Evolutionary conservation across 345 rosid genomes (phyloP).

Genomic region (Camelina neglecta): DNA sequence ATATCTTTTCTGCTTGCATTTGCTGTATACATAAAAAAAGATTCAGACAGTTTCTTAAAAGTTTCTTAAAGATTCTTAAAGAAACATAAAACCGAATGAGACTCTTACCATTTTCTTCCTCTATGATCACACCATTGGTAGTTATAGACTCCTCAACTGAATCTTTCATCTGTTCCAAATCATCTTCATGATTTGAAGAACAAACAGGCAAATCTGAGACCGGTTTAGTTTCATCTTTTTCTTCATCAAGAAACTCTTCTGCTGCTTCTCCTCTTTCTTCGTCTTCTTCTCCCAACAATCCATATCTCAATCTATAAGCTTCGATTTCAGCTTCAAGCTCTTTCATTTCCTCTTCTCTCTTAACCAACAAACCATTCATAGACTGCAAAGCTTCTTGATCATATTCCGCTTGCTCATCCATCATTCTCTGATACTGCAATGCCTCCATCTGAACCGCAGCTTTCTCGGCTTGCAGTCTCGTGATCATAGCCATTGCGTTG

Average conservation of each 20-base stretch:
- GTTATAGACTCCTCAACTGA: conserved; percentile 26
- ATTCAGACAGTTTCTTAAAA: conserved; percentile 23
- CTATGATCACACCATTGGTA: conserved; percentile 25
- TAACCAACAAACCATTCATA: conserved; percentile 55
- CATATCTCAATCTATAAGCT: conserved; percentile 63
- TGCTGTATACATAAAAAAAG: conserved; percentile 4
- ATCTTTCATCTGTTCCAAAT: conserved; percentile 43
- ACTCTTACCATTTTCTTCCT: conserved; percentile 29
- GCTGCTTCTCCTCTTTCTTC: conserved; percentile 23
- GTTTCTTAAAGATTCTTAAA: not conserved
- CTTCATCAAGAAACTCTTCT: conserved; percentile 45
- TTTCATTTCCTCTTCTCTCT: conserved; percentile 71
- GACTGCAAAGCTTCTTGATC: conserved; percentile 92
- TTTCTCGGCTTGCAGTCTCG: conserved; percentile 86
- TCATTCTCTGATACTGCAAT: conserved; percentile 98
- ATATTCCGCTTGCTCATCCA: conserved; percentile 96
- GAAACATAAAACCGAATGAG: not conserved
- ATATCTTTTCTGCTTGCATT: conserved; percentile 36
- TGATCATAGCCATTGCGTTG: conserved; percentile 98
- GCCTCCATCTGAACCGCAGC: conserved; percentile 99
- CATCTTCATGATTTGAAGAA: conserved; percentile 39
- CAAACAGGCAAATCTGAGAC: conserved; percentile 29
- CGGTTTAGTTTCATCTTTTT: conserved; percentile 34
- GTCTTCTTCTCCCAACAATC: conserved; percentile 48
- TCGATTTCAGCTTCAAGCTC: conserved; percentile 69